These are phyloP conservation scores for Colletotrichum viniferum DNA, from an alignment of 2,329 filamentous ascomycete species.

Conservation along the genomic window DNA sequence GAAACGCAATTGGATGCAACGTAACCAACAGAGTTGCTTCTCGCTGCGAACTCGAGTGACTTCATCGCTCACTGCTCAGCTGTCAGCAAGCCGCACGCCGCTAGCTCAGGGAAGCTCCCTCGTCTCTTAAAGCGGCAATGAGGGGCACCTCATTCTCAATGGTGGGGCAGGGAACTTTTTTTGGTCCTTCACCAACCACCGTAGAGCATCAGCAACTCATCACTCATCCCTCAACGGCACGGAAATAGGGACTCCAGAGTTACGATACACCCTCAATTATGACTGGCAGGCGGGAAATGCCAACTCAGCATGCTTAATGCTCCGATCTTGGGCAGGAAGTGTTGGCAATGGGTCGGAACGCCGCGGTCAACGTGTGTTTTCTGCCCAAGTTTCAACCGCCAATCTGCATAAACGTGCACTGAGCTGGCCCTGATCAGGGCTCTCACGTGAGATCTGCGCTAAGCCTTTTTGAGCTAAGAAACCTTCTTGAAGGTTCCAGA, in stretches of 20 bases:
- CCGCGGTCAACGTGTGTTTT: not conserved
- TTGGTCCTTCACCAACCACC: conserved; percentile 24
- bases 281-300: conserved; percentile 7
- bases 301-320: conserved; percentile 1
- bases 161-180: conserved; percentile 54
- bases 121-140: conserved; percentile 68
- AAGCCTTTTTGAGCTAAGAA: conserved; percentile 28
- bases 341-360: not conserved
- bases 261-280: not conserved
- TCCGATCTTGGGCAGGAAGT: conserved; percentile 2
- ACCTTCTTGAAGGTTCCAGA: conserved; percentile 48
- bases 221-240: not conserved
- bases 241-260: not conserved
- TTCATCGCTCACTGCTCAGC: conserved; percentile 12
- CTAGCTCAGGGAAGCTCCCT: conserved; percentile 14
- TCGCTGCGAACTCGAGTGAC: not conserved
- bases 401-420: conserved; percentile 16
- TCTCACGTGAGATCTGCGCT: conserved; percentile 28
- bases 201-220: not conserved
- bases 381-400: conserved; percentile 6
- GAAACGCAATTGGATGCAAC: not conserved
- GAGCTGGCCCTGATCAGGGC: conserved; percentile 18
- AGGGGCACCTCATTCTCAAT: conserved; percentile 57
- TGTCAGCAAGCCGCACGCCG: not conserved
- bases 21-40: not conserved